Base-by-base conservation (phyloP, 306 rosid species). In the Datisca glomerata region DNA sequence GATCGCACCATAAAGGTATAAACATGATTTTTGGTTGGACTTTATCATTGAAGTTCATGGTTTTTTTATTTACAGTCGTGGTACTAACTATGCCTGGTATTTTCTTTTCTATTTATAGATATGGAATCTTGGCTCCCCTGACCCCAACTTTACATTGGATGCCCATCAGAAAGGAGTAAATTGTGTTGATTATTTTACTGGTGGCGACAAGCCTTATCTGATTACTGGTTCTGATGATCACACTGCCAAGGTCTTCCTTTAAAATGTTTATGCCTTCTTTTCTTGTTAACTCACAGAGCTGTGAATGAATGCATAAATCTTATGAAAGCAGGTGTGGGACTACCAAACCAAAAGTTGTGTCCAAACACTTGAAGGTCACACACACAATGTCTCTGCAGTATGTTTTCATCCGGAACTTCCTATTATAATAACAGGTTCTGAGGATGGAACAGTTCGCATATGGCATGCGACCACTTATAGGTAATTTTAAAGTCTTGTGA, bases 261-360 rank as follows among this genome's bases (percentile, higher is more conserved):
- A 10, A n/a, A n/a, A n/a, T n/a, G 35, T 31, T 10, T 31, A 31
- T 31, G 3, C 35, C 12, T 8, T 31, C 12, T 8, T 10, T 31
- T 31, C 4, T 8, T 31, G 8, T 31, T 31, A 5, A 2, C 35
- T 10, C 3, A 8, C 8, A 31, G 12, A 31, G 12, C 2, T 8
- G 3, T 2, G 2, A 13, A 8, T 31, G 8, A 31, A 31, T 31
- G 12, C 2, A 31, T 31, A 4, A 31, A 17, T 43, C 32, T 39
- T 48, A n/a, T 74, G 63, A 39, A 63, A 63, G 43, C 69, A 91
- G 98, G 98, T 91, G 56, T 91, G 98, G 98, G 98, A 91, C 58
- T 91, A 91, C 70, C 98, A 91, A 72, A 85, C 98, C 47, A 91
- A 84, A 72, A 81, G 98, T 67, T 91, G 98, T 71, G 98, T 91